Evolutionary conservation across 164 flowering plant species (phyloP).

Genomic region (Magnolia officinalis): DNA sequence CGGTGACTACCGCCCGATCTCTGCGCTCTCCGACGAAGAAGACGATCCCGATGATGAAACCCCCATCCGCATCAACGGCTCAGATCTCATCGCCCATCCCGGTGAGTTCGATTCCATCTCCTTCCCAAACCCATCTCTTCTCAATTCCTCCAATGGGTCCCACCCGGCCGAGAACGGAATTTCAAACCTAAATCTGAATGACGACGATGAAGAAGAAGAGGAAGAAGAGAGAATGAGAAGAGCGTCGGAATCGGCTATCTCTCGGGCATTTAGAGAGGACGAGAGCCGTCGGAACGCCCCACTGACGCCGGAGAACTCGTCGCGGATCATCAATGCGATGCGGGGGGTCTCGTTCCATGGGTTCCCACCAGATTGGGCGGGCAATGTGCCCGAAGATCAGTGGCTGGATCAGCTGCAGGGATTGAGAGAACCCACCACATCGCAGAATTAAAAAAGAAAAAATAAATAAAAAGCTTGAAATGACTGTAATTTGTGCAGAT

Average conservation of each 20-base stretch:
- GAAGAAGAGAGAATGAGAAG: conserved; percentile 38
- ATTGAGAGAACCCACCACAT: conserved; percentile 28
- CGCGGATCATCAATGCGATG: conserved; percentile 75
- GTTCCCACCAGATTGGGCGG: conserved; percentile 57
- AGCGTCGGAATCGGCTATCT: conserved; percentile 38
- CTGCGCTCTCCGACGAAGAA: conserved; percentile 26
- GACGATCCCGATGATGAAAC: conserved; percentile 19
- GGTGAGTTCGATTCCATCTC: conserved; percentile 2
- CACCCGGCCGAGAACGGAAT: conserved; percentile 9
- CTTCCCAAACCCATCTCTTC: conserved; percentile 10
- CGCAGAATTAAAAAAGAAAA: not conserved
- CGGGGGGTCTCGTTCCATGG: conserved; percentile 60
- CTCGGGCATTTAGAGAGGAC: conserved; percentile 64
- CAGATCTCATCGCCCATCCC: conserved; percentile 5
- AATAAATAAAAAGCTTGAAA: not conserved
- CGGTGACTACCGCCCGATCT: conserved; percentile 65
- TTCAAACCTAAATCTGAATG: conserved; percentile 18
- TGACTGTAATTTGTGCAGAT: not conserved
- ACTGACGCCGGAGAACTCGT: conserved; percentile 52
- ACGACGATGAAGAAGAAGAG: conserved; percentile 27
- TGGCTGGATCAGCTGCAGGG: conserved; percentile 57
- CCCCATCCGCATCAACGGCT: conserved; percentile 5
- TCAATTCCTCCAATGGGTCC: conserved; percentile 9
- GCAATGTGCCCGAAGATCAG: conserved; percentile 46
- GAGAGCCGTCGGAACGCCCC: conserved; percentile 72